A percentile compares a stretch with the other conserved stretches of the same genome.
Evolutionary conservation across 768 basidiomycete genomes (phyloP).

Genomic region (Lentinus tigrinus): DNA sequence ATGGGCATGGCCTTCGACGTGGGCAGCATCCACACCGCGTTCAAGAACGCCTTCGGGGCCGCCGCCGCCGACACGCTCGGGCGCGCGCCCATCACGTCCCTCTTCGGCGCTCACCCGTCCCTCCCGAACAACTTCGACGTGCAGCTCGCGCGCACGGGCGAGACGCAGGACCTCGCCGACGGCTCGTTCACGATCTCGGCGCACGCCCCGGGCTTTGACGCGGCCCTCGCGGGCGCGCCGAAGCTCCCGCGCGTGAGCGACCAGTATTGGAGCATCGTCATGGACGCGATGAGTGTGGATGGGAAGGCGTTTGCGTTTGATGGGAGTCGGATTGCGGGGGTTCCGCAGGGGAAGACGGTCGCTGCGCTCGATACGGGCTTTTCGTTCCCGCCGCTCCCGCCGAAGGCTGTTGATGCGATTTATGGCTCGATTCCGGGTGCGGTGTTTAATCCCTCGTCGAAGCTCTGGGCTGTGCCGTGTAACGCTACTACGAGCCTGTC

Average conservation of each 20-base stretch:
- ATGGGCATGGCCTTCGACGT: slow-evolving; percentile 78
- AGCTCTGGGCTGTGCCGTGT: slow-evolving; percentile 33
- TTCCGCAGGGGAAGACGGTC: slow-evolving; percentile 23
- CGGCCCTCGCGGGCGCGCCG: slow-evolving; percentile 18
- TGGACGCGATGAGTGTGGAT: slow-evolving; percentile 48
- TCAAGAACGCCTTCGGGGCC: slow-evolving; percentile 9
- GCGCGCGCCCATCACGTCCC: slow-evolving; percentile 21
- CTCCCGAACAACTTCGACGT: slow-evolving; percentile 28
- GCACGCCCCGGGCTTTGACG: slow-evolving; percentile 20
- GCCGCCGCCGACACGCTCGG: slow-evolving; percentile 12
- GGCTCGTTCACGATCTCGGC: slow-evolving; percentile 29
- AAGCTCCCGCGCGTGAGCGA: slow-evolving; percentile 38
- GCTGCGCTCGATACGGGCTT: slow-evolving; percentile 31
- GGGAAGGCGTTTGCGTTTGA: slow-evolving; percentile 49
- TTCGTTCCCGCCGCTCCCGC: slow-evolving; percentile 27
- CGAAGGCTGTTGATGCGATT: slow-evolving; percentile 27
- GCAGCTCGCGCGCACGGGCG: slow-evolving; percentile 23
- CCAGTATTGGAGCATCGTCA: slow-evolving; percentile 30
- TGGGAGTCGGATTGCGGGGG: slow-evolving; percentile 17
- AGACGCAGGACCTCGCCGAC: slow-evolving; percentile 21
- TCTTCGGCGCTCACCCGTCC: slow-evolving; percentile 24
- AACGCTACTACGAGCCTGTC: slow-evolving; percentile 25
- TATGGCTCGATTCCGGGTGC: slow-evolving; percentile 32
- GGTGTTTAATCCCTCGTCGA: slow-evolving; percentile 18
- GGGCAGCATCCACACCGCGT: slow-evolving; percentile 56